A percentile compares a stretch with the other conserved stretches of the same genome.
Evolutionary conservation across 805 yeast genomes (phyloP).

Genomic region (Tetrapisispora arboricola): DNA sequence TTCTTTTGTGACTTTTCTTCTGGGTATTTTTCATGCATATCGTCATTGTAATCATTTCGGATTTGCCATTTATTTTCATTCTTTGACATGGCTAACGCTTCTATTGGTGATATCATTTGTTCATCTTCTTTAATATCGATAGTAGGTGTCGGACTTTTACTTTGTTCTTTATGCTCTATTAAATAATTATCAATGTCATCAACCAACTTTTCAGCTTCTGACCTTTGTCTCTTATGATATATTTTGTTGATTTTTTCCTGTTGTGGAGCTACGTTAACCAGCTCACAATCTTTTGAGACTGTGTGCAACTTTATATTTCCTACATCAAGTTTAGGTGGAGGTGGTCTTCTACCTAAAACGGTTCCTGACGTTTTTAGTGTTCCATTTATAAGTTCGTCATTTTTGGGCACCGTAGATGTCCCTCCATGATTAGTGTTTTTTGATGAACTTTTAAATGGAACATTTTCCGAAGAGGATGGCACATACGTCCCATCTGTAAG

Average conservation of each 20-base stretch:
- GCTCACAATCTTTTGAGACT: no score
- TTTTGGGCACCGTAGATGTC: no score
- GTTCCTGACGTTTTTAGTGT: not conserved
- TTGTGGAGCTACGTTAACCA: no score
- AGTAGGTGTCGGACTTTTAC: slow-evolving; percentile 3
- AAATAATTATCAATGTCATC: slow-evolving; percentile 26
- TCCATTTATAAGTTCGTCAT: no score
- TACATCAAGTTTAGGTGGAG: slow-evolving; percentile 8
- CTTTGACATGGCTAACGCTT: not conserved
- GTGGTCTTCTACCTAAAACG: slow-evolving; percentile 5
- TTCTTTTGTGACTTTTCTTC: no score
- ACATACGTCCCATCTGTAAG: no score
- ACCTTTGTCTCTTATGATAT: slow-evolving; percentile 12
- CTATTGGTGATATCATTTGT: slow-evolving; percentile 2
- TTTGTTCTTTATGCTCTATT: slow-evolving; percentile 8
- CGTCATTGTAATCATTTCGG: not conserved
- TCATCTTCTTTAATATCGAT: not conserved
- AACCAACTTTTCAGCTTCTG: slow-evolving; percentile 27
- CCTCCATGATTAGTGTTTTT: not conserved
- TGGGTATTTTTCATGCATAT: no score
- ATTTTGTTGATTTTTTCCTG: not conserved
- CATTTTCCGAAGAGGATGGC: not conserved
- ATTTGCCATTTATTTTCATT: not conserved
- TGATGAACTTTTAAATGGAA: not conserved
- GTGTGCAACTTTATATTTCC: not conserved